A percentile compares a stretch with the other conserved stretches of the same genome.
Conservation (phyloP, 225 moss, liverwort and hornwort genomes). For the Pleurozium schreberi region DNA sequence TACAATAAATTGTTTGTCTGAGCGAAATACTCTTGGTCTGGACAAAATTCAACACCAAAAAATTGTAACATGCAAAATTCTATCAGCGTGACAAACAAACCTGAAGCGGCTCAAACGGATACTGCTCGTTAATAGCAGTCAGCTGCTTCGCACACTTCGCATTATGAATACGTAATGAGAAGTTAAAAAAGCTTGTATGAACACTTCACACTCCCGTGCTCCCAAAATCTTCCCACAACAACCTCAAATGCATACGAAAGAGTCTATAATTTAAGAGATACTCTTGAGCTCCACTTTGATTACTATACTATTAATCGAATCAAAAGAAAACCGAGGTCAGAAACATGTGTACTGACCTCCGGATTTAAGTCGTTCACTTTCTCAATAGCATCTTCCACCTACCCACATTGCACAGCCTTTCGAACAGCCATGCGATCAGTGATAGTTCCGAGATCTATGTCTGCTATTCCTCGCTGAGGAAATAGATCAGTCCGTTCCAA, state of each 20-base stretch:
- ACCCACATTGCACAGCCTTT: conserved; percentile 88
- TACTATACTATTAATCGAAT: not conserved
- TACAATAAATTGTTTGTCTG: not conserved
- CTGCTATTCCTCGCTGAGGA: conserved; percentile 82
- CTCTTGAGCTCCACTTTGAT: not conserved
- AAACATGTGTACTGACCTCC: conserved; percentile 34
- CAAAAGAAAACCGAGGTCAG: not conserved
- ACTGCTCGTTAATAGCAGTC: conserved; percentile 59
- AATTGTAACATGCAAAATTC: not conserved
- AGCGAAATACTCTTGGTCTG: too few species aligned
- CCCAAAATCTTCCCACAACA: not conserved
- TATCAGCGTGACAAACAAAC: conserved; percentile 20
- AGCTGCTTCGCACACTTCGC: conserved; percentile 49
- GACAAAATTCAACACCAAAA: too few species aligned
- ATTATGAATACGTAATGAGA: not conserved
- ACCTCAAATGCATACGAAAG: not conserved
- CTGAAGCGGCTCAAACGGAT: conserved; percentile 91
- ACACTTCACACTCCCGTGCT: not conserved
- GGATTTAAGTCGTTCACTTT: conserved; percentile 94
- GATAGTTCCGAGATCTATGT: conserved; percentile 88
- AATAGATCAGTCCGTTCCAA: not conserved
- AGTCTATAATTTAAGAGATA: not conserved
- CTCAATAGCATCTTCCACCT: conserved; percentile 94
- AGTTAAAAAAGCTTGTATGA: not conserved
- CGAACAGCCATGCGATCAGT: conserved; percentile 96